A percentile compares a stretch with the other conserved stretches of the same genome.
These are phyloP conservation scores for Poa annua DNA, from an alignment of 176 grass and related monocot genomes.

Conservation along the genomic window DNA sequence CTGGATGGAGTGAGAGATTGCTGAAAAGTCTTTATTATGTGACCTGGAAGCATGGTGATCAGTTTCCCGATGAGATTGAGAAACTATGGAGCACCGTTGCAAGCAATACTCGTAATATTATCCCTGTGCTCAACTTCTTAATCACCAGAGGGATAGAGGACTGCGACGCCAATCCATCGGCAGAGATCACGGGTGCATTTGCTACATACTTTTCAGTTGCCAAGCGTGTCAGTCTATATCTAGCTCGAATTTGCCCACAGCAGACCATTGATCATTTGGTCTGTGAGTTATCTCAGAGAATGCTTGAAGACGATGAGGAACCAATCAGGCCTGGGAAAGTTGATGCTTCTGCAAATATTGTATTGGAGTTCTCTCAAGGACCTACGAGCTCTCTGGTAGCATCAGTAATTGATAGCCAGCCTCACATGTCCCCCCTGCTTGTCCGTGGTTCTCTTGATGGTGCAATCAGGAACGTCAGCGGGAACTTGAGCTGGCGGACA, in stretches of 20 bases:
- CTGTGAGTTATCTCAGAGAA: slow-evolving; percentile 92
- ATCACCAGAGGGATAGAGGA: slow-evolving; percentile 98
- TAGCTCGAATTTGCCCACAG: slow-evolving; percentile 94
- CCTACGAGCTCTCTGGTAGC: slow-evolving; percentile 65
- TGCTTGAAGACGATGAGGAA: slow-evolving; percentile 89
- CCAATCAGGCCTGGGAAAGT: slow-evolving; percentile 67
- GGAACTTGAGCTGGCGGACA: slow-evolving; percentile 96
- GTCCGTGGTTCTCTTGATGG: slow-evolving; percentile 97
- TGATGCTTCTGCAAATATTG: slow-evolving; percentile 76
- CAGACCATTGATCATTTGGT: slow-evolving; percentile 97
- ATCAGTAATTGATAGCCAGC: slow-evolving; percentile 78
- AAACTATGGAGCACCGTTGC: slow-evolving; percentile 99
- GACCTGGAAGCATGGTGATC: slow-evolving; percentile 96
- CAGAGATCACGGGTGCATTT: slow-evolving; percentile 97
- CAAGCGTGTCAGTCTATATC: slow-evolving; percentile 97
- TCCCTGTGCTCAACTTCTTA: slow-evolving; percentile 96
- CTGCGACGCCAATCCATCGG: slow-evolving; percentile 91
- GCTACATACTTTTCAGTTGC: slow-evolving; percentile 94
- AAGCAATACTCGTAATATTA: slow-evolving; percentile 92
- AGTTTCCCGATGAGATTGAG: slow-evolving; percentile 98
- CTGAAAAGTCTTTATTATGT: slow-evolving; percentile 99
- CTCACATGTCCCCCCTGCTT: slow-evolving; percentile 99
- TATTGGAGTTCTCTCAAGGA: slow-evolving; percentile 96
- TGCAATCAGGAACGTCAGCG: slow-evolving; percentile 78
- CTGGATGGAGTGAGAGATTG: slow-evolving; percentile 92